Evolutionary conservation across 1,139 yeast genomes (phyloP), one percentile per base, ranked within the genome.

Genomic region (Pichia sp.): DNA sequence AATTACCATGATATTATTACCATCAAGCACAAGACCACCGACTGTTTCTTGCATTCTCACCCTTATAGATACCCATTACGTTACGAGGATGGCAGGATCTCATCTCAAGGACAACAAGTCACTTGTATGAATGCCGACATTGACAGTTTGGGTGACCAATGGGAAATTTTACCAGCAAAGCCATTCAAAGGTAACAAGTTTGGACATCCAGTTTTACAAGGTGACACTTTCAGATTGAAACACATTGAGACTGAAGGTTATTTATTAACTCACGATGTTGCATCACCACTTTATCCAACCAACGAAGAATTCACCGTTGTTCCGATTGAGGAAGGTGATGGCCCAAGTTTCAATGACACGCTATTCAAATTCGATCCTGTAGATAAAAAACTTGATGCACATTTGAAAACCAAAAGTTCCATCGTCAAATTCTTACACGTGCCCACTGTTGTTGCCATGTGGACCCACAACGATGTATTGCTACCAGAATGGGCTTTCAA

Each of bases 101-200:
- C 98, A 1, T 90, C 98, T 11, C 87, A 89, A 69, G 93, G 96
- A 55, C 99, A 93, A 73, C 97, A 90, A 72, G 96, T 93, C 36
- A 90, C 97, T 6, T 89, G 90, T 61, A 54, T 62, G 47, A 46
- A 49, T 19, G 42, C 48, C 7, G 63, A 57, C 30, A 54, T 49
- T 11, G 75, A 72, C 15, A 97, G 90, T 64, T 64, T 69, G 31
- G 87, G 87, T 71, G 89, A 88, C 68, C 81, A 86, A 59, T 93
- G 99, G 99, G 85, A 89, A 72, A 81, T 93, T 53, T 63, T 90
- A 46, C 98, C 99, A 16, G 79, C 76, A 5, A 69, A 68, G 2
- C 73, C 78, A 29, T 66, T 64, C 36, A 72, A 64, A 29, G 73
- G 69, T 10, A 64, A 69, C 15, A 70, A 69, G 34, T 67, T 70